phyloP scores from a whole-genome alignment of 2,329 filamentous ascomycete genomes.

The Emmonsiellopsis sp. region DNA sequence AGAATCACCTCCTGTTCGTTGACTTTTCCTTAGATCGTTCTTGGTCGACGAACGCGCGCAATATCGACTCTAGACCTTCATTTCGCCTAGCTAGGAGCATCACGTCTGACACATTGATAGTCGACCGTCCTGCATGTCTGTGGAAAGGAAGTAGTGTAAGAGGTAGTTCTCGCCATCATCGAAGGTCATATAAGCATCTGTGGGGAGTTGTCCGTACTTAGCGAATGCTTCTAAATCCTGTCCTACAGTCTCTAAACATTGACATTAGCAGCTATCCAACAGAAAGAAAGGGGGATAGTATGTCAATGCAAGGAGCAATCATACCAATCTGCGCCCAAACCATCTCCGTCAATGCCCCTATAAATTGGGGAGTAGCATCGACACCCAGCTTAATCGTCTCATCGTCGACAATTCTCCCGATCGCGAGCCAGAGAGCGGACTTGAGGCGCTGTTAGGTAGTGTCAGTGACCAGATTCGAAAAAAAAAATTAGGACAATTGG shows the following conservation, averaged over 20 bases:
- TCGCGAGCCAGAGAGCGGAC: slow-evolving; percentile 71
- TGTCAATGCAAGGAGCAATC: slow-evolving; percentile 5
- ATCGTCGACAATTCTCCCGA: slow-evolving; percentile 82
- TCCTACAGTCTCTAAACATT: slow-evolving; percentile 40
- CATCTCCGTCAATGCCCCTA: slow-evolving; percentile 73
- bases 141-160: slow-evolving; percentile 29
- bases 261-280: neutral
- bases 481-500: neutral
- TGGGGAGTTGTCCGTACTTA: slow-evolving; percentile 26
- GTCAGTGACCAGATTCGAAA: neutral
- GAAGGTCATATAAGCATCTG: neutral
- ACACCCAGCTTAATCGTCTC: slow-evolving; percentile 63
- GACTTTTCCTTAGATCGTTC: neutral
- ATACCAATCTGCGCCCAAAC: slow-evolving; percentile 79
- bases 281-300: neutral
- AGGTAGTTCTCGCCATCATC: neutral
- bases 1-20: neutral
- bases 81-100: slow-evolving; percentile 80
- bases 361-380: slow-evolving; percentile 88
- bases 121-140: slow-evolving; percentile 70
- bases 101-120: slow-evolving; percentile 77
- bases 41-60: slow-evolving; percentile 38
- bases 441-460: slow-evolving; percentile 58
- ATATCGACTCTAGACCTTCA: slow-evolving; percentile 67
- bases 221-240: slow-evolving; percentile 57